A percentile compares a stretch with the other conserved stretches of the same genome.
Evolutionary conservation across 306 rosid genomes (phyloP).

Genomic region (Crataegus laevigata): DNA sequence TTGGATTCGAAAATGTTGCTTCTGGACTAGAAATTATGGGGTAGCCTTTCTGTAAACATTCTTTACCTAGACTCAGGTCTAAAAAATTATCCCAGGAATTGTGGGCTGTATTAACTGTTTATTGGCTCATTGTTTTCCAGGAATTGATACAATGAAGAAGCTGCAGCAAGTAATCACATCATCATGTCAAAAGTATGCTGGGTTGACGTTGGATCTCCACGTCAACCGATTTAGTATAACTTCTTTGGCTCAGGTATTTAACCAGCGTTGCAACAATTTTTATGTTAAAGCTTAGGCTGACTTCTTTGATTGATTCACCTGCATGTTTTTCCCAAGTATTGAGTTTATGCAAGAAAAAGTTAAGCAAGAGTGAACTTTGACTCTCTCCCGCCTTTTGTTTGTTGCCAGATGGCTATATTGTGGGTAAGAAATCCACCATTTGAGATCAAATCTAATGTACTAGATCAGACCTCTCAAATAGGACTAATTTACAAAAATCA

Average conservation of each 20-base stretch:
- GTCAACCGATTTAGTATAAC: conserved; percentile 82
- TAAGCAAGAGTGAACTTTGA: neutral
- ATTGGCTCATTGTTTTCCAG: conserved; percentile 35
- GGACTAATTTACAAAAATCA: too few species aligned
- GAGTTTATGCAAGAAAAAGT: neutral
- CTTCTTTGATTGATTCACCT: neutral
- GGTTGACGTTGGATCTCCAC: conserved; percentile 78
- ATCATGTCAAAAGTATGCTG: conserved; percentile 65
- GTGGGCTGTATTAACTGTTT: conserved; percentile 12
- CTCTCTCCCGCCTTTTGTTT: neutral
- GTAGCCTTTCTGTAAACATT: conserved; percentile 6
- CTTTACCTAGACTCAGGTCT: neutral
- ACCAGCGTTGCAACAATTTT: conserved; percentile 12
- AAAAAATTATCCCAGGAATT: neutral
- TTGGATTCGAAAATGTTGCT: neutral
- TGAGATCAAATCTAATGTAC: too few species aligned
- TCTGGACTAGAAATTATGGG: neutral
- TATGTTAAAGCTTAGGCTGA: neutral
- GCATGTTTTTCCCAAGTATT: neutral
- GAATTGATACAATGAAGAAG: conserved; percentile 83
- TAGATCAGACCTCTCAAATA: too few species aligned
- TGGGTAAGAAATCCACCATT: neutral
- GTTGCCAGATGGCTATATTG: neutral
- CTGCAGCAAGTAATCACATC: conserved; percentile 64
- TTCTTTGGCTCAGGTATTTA: conserved; percentile 64